A percentile compares a stretch with the other conserved stretches of the same genome.
phyloP scores from a whole-genome alignment of 1,284 basidiomycete species.

The Abortiporus biennis region DNA sequence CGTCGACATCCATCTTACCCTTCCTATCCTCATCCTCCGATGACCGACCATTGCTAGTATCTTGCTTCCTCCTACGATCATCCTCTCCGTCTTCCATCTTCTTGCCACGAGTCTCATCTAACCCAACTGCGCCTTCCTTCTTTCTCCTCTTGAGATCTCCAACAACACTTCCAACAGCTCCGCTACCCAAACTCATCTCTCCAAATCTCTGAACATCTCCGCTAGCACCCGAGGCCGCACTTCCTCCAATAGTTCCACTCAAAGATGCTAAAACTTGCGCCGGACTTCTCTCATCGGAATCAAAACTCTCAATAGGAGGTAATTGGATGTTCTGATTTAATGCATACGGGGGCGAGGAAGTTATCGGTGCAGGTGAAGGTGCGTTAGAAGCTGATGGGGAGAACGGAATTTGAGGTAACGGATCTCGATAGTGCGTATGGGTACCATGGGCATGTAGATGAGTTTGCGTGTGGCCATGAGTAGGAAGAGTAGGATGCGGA shows the following conservation, averaged over 20 bases:
- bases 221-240: no score
- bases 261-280: no score
- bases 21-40: neutral
- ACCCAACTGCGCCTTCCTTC: neutral
- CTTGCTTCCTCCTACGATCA: neutral
- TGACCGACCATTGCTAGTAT: no score
- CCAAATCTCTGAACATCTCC: neutral
- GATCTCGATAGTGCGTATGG: conserved; percentile 9
- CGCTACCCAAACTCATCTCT: neutral
- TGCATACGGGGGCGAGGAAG: neutral
- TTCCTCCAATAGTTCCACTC: no score
- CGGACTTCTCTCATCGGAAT: no score
- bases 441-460: neutral
- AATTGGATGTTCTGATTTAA: neutral
- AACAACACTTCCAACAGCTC: neutral
- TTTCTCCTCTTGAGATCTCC: neutral
- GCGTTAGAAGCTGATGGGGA: conserved; percentile 13
- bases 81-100: neutral
- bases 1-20: neutral
- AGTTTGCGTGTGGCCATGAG: neutral
- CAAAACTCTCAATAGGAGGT: neutral
- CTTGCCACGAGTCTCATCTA: neutral
- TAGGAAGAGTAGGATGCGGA: neutral
- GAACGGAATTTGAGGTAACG: conserved; percentile 13
- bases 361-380: conserved; percentile 18